A percentile compares a stretch with the other conserved stretches of the same genome.
phyloP scores from a whole-genome alignment of 176 grass and related monocot genomes.

The Alloteropsis semialata region DNA sequence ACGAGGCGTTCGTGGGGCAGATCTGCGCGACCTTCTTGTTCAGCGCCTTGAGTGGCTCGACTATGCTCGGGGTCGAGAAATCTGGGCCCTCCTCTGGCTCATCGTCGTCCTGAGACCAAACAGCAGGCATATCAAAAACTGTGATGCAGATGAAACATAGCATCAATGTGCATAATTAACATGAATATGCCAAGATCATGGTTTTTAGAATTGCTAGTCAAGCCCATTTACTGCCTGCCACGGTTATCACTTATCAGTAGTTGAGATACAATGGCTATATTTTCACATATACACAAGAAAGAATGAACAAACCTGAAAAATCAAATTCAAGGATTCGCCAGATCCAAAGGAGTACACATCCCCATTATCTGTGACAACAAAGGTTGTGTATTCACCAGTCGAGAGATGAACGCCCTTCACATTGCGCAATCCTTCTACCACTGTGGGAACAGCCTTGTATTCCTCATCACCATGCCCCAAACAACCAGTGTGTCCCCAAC shows the following conservation, averaged over 20 bases:
- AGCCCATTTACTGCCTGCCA: neutral
- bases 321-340: conserved; percentile 35
- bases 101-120: conserved; percentile 22
- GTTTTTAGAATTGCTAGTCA: neutral
- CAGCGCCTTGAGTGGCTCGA: conserved; percentile 8
- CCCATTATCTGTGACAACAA: conserved; percentile 51
- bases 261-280: neutral
- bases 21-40: conserved; percentile 40
- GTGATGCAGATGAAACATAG: neutral
- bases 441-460: conserved; percentile 41
- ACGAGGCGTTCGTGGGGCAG: conserved; percentile 18
- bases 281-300: neutral
- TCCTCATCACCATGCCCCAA: conserved; percentile 72
- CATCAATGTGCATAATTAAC: neutral
- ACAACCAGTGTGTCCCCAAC: conserved; percentile 64
- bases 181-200: neutral
- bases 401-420: conserved; percentile 62
- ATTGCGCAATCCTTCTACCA: conserved; percentile 45
- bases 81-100: neutral
- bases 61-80: conserved; percentile 23
- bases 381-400: conserved; percentile 62
- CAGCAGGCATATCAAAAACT: neutral
- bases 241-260: neutral
- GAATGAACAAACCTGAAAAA: conserved; percentile 41
- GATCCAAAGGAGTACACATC: conserved; percentile 66